Evolutionary conservation across 176 grass and related monocot species (phyloP), one percentile per base, ranked within the genome.

Genomic region (Pontederia crassipes): DNA sequence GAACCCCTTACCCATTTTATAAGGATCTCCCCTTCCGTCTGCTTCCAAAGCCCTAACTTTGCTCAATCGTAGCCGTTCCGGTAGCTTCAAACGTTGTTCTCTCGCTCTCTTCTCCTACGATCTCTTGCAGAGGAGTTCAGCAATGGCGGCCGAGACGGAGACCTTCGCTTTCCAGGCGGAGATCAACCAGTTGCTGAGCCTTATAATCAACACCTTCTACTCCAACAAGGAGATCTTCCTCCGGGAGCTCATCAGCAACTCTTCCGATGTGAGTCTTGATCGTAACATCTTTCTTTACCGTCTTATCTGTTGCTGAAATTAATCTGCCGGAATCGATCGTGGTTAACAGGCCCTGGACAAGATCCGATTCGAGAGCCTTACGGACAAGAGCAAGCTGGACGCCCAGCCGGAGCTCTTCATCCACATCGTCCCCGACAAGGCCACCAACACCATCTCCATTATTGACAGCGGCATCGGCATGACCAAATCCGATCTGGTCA

Each of bases 341-440:
- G 6, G 0, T 35, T 4, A 28, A 29, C 40, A 65, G 62, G 62
- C 62, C 4, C 20, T 65, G 12, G 62, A 65, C 62, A 65, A 65
- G 62, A 65, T 65, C 62, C 62, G 62, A 48, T 65, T 65, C 18
- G 62, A 65, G 48, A 52, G 62, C 48, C 62, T 65, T 18, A 65
- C 62, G 16, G 62, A 65, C 48, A 65, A 65, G 62, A 65, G 62
- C 62, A 65, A 65, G 62, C 62, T 65, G 18, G 62, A 65, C 47
- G 20, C 48, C 17, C 62, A 65, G 47, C 62, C 62, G 47, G 62
- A 65, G 62, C 48, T 65, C 5, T 65, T 65, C 62, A 65, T 65
- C 18, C 62, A 65, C 20, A 65, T 65, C 48, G 46, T 65, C 12
- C 62, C 62, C 1, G 62, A 65, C 48, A 65, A 65, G 62, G 62